Evolutionary conservation across 306 rosid genomes (phyloP), one percentile per base, ranked within the genome.

Genomic region (Citrullus amarus): DNA sequence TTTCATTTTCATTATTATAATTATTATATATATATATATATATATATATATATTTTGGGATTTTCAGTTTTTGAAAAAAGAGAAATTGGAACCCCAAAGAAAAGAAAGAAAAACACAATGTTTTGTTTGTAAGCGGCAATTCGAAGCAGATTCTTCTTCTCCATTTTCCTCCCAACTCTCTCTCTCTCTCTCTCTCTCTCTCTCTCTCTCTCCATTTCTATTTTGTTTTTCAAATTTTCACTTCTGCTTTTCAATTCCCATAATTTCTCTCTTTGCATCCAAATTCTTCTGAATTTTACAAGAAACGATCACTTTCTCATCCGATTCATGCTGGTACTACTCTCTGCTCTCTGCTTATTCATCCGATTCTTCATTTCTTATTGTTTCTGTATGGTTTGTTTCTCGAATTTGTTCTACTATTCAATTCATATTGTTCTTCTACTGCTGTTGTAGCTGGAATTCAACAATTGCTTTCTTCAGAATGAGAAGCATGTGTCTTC

Each of bases 41-140:
- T 25, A 1, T 22, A 25, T 25, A 25, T 25, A 25, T 25, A 25
- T 25, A 25, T 25, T 25, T 25, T 62, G 11, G 51, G 38, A 48
- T 22, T 48, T 25, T 28, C 4, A 13, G 15, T 43, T 72, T 72
- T 72, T 50, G 8, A 30, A 20, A 43, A 68, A 30, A 30, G 46
- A 30, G 78, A 71, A 14, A 25, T 50, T 72, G 44, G 8, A 50
- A 6, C 4, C 6, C 41, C 3, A 50, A 48, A 50, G 6, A 16
- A 36, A 71, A 25, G 39, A 36, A 44, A 44, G 11, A 28, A 48
- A 20, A 13, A 44, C 36, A 53, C 57, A 16, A 53, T 16, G 18
- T 51, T 74, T 74, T 74, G 78, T 74, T 74, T 54, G 61, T 51
- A 54, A 74, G 78, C 78, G 61, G 78, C 78, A 74, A 74, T 74